Evolutionary conservation across 2,329 filamentous ascomycete genomes (phyloP), one percentile per base, ranked within the genome.

Genomic region (Biscogniauxia sp.): DNA sequence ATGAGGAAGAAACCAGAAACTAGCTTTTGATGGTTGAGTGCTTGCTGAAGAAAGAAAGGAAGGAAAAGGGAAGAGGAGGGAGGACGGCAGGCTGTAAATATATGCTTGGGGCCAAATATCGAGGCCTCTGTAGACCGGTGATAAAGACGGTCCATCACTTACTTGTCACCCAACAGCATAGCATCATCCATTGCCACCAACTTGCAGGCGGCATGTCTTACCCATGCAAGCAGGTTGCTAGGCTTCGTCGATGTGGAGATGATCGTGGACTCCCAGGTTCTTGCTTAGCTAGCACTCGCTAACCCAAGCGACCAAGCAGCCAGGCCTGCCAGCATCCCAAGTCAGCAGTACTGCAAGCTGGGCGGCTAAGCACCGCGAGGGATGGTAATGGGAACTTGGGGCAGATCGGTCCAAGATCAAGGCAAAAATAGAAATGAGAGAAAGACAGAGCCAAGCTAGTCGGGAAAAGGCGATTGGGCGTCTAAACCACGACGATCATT

Each of bases 31-130:
- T 70, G 72, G 78, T 82, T 82, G 76, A 80, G 73, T 79, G 80
- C 87, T 90, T 90, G 88, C 87, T 88, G 82, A 82, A 81, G 86
- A 87, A 71, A 78, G 77, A 75, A 79, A 79, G 77, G 75, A 32
- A 32, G 28, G 78, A 78, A 70, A 69, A 76, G 77, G 72, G 72
- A 70, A 70, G 72, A 69, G 71, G 69, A 68, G 70, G 72, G 71
- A 73, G 73, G 73, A 72, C 73, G 73, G 73, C 69, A 69, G 66
- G 69, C 69, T 70, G 67, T 75, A 75, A 75, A 77, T 80, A 79
- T 79, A 79, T 75, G 66, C 61, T 68, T 69, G 70, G 62, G 73
- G 73, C 70, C 71, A 67, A 66, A 68, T 69, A 68, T 65, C 61
- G 68, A 71, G 70, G 71, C 67, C 69, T 58, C 62, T 68, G 55